Evolutionary conservation across 192 early-diverging fungal genomes (phyloP), one percentile per base, ranked within the genome.

Genomic region (Lunasporangiospora selenospora): DNA sequence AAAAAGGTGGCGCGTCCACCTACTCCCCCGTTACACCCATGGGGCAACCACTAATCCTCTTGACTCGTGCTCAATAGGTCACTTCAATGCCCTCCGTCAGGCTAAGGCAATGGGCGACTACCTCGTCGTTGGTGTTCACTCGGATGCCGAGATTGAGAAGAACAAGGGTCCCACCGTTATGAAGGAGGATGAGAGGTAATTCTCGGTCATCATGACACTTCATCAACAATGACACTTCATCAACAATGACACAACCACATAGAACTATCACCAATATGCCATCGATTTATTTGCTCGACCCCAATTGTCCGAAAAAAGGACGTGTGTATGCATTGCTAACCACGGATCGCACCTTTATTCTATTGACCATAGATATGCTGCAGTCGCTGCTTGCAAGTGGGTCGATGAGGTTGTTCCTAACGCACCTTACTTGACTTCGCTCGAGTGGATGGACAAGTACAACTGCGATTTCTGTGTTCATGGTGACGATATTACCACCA

Each of bases 81-180:
- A 98, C 69, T 93, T 95, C 29, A 98, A 98, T 75, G 96, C 96
- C 41, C 80, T 98, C 61, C 87, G 96, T 54, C 95, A 97, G 90
- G 96, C 96, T 21, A 94, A 90, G 77, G 90, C 88, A 46, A 96
- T 98, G 89, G 94, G 94, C 56, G 96, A 96, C 67, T 92, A 88
- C 67, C 81, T 98, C 16, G 89, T 98, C 15, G 96, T 97, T 6
- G 96, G 96, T 46, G 96, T 98, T 34, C 95, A 97, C 84, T 95
- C 93, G 38, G 96, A 98, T 66, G 87, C 81, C 53, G 93, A 96
- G 65, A 93, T 98, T 61, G 86, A 90, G 62, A 82, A 85, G 52
- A 90, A 98, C 86, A 98, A 98, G 75, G 96, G 96, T 9, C 96
- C 96, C 26, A 95, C 94, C 24, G 95, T 98, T 32, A 95, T 95